Base-by-base conservation (phyloP, 1,284 basidiomycete genomes). In the Filobasidium uniguttulatum region DNA sequence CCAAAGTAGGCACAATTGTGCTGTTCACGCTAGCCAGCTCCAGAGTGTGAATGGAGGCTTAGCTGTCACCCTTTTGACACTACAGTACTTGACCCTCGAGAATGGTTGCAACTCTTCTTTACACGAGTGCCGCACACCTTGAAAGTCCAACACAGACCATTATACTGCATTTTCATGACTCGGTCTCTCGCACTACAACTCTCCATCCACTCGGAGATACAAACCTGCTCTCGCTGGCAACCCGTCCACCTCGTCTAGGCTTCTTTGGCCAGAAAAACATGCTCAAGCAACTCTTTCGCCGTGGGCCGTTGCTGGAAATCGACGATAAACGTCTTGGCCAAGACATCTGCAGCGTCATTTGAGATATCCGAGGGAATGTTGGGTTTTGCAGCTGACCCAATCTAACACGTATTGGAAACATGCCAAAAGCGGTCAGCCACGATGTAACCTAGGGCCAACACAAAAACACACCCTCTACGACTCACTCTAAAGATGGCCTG, bases 401-500 rank as follows among this genome's bases (percentile, higher is more conserved):
- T 93, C 86, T 91, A 63, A n/a, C n/a, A n/a, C n/a, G n/a, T n/a
- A n/a, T n/a, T n/a, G n/a, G n/a, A n/a, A n/a, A n/a, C n/a, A n/a
- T n/a, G n/a, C n/a, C 5, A 33, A 3, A 15, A 19, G 20, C 35
- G 45, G 14, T 10, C 22, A 29, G 12, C 23, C 10, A 37, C 14
- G 12, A 3, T 26, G 10, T 43, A 17, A 48, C 40, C 30, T 14
- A 14, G 36, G 20, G 35, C 10, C 10, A 22, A 37, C 37, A 40
- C 4, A 15, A 19, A 2, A 31, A 3, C 3, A 2, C 12, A 23
- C 10, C 19, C 29, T 14, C n/a, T 17, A 29, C 26, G 30, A 60
- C 71, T 50, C 48, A 88, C 90, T 77, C 83, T 86, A 75, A 88
- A 97, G 62, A 94, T 94, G 53, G 87, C 89, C 71, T 94, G 90